Percentiles rank a stretch among this genome's conserved stretches.
Conservation (phyloP, 306 rosid genomes). For the Sesbania bispinosa region DNA sequence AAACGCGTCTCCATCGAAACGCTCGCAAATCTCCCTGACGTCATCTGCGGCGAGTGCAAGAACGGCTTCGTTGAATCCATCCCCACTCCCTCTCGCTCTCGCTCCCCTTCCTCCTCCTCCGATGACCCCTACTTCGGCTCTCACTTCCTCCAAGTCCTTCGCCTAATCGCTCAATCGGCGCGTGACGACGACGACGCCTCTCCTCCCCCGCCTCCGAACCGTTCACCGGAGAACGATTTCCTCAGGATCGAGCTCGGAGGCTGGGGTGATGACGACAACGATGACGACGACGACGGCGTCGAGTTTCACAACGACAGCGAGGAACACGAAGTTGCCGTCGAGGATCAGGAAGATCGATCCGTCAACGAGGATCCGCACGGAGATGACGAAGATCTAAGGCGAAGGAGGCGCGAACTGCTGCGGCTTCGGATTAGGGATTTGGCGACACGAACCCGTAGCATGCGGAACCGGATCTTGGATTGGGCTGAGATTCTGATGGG, state of each 20-base stretch:
- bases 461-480: conserved; percentile 78
- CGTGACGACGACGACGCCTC: conserved; percentile 64
- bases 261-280: conserved; percentile 58
- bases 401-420: conserved; percentile 60
- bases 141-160: conserved; percentile 68
- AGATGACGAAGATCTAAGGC: conserved; percentile 52
- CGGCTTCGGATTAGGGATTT: conserved; percentile 65
- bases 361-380: conserved; percentile 60
- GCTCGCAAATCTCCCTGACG: conserved; percentile 49
- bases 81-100: conserved; percentile 35
- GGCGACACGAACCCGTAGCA: conserved; percentile 59
- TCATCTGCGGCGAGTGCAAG: conserved; percentile 80
- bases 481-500: conserved; percentile 90
- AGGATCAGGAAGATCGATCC: conserved; percentile 42
- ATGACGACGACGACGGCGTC: conserved; percentile 32
- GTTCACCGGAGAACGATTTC: conserved; percentile 49
- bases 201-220: conserved; percentile 56
- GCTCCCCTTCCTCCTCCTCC: conserved; percentile 26
- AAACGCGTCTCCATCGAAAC: conserved; percentile 72
- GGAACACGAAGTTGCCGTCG: conserved; percentile 44
- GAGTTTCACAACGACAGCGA: conserved; percentile 34
- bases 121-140: conserved; percentile 55
- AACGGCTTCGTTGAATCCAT: conserved; percentile 74
- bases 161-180: conserved; percentile 63
- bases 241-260: conserved; percentile 76